Conservation (phyloP, 2,329 filamentous ascomycete genomes). For the Furcasterigmium sp. region DNA sequence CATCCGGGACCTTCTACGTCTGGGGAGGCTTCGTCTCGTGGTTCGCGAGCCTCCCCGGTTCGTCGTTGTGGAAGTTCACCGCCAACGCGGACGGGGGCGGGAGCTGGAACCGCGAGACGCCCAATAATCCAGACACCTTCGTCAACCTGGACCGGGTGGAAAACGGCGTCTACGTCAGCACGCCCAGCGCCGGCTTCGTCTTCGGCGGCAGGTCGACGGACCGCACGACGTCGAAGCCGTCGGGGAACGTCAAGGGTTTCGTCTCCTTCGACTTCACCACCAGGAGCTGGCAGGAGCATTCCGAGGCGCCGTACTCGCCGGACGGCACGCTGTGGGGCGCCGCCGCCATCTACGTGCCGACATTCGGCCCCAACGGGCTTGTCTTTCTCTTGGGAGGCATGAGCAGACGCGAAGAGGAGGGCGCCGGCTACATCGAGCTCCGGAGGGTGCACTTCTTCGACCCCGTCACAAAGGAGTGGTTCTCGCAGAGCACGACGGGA, state of each 20-base stretch:
- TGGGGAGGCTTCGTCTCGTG: slow-evolving; percentile 7
- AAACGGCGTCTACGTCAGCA: slow-evolving; percentile 4
- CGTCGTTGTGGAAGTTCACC: slow-evolving; percentile 8
- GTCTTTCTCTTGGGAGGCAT: slow-evolving; percentile 8
- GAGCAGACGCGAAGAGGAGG: not conserved
- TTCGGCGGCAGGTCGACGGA: slow-evolving; percentile 6
- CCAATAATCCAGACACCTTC: slow-evolving; percentile 4
- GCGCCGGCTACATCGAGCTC: slow-evolving; percentile 6
- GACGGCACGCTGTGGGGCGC: slow-evolving; percentile 6
- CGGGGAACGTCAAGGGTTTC: slow-evolving; percentile 2
- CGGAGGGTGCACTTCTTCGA: slow-evolving; percentile 11
- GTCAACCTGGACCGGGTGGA: slow-evolving; percentile 1
- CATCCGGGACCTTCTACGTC: slow-evolving; percentile 3
- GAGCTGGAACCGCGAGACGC: slow-evolving; percentile 4
- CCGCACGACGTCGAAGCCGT: slow-evolving; percentile 2
- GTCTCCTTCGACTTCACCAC: slow-evolving; percentile 9
- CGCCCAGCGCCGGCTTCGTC: slow-evolving; percentile 4
- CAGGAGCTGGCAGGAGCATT: slow-evolving; percentile 7
- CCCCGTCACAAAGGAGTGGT: slow-evolving; percentile 6
- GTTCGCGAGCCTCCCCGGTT: not conserved
- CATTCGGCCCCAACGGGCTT: slow-evolving; percentile 7
- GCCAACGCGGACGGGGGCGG: slow-evolving; percentile 7
- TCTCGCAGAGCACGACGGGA: slow-evolving; percentile 9
- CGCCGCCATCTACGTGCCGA: slow-evolving; percentile 5
- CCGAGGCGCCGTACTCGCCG: slow-evolving; percentile 5